Evolutionary conservation across 495 filamentous ascomycete genomes (phyloP), one percentile per base, ranked within the genome.

Genomic region (Hypoxylon perforatum): DNA sequence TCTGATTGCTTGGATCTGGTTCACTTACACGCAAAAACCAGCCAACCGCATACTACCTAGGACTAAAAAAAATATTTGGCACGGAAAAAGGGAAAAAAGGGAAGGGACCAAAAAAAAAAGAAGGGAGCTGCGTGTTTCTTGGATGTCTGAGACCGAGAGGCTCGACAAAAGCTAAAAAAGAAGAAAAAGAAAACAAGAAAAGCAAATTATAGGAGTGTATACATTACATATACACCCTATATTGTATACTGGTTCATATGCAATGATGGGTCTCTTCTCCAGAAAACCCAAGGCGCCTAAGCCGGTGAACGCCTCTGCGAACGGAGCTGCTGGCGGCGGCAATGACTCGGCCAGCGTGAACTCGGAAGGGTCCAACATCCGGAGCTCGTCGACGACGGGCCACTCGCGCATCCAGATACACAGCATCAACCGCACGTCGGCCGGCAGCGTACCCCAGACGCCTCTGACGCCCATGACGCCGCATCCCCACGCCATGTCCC

Each of bases 181-280:
- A 38, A 39, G 49, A 35, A 42, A 56, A n/a, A 25, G n/a, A 18
- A 35, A 63, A 23, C 15, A 19, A 44, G 51, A 66, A 70, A 67
- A 63, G 53, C 47, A 67, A n/a, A 63, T 56, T 61, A 53, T 56
- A 58, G 6, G 35, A 23, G 11, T 38, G 48, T 39, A 64, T 38
- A 57, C 61, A 57, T n/a, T 55, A 55, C 42, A 58, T 62, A 59
- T 15, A 48, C 45, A 38, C 36, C 49, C 42, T n/a, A n/a, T n/a
- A n/a, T n/a, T n/a, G 28, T 39, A 23, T 52, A 39, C 46, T n/a
- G n/a, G 30, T n/a, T 54, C 25, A 51, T 36, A 15, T 35, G 36
- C 36, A 14, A 54, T 56, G 35, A 85, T 85, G 83, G 83, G 83
- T 70, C 69, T 85, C 53, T 85, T 85, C 74, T 82, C 82, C 8